phyloP scores from a whole-genome alignment of 768 basidiomycete genomes.

The Boletus rubropictus region DNA sequence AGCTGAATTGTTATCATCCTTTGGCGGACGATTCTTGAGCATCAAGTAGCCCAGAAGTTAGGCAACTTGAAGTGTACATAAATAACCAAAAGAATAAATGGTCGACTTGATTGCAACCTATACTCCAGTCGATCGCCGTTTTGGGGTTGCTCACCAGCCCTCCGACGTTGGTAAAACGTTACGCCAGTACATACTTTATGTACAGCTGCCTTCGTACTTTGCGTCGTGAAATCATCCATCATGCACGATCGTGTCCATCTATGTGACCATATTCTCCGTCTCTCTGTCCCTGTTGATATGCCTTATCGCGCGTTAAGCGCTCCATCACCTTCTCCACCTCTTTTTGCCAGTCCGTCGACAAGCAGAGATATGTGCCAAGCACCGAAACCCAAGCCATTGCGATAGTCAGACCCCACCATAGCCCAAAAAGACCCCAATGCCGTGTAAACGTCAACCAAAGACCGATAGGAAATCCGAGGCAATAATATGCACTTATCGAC shows the following conservation, averaged over 20 bases:
- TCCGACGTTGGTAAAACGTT: no score
- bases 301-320: constrained; percentile 46
- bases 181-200: no score
- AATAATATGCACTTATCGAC: constrained; percentile 56
- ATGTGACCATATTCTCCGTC: neutral
- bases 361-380: constrained; percentile 35
- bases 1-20: no score
- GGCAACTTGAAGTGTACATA: no score
- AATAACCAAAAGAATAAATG: no score
- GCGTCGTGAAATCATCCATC: neutral
- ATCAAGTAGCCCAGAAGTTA: no score
- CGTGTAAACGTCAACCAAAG: constrained; percentile 67
- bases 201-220: neutral
- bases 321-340: constrained; percentile 60
- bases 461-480: constrained; percentile 78
- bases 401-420: constrained; percentile 83
- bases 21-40: no score
- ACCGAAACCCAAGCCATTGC: constrained; percentile 21
- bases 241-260: neutral
- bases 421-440: constrained; percentile 58
- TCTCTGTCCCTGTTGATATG: neutral
- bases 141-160: no score
- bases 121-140: no score
- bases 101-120: no score
- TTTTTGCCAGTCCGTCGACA: constrained; percentile 61